Percentiles rank a stretch among this genome's conserved stretches.
Evolutionary conservation across 2,329 filamentous ascomycete species (phyloP).

Genomic region (Alternaria sp.): DNA sequence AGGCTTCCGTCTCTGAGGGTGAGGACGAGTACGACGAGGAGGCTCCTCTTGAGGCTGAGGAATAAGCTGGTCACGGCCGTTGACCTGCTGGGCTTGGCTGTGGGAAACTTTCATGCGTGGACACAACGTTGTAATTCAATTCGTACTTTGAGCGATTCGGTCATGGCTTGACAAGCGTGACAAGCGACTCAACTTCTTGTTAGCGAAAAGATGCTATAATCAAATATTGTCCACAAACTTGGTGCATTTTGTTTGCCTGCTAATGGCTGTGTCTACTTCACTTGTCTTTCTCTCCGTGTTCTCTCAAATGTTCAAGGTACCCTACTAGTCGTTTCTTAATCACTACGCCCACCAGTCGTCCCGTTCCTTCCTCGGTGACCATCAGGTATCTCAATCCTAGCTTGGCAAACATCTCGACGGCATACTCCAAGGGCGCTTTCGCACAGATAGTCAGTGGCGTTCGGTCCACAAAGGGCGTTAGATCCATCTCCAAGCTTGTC

Average conservation of each 20-base stretch:
- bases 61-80: conserved; percentile 51
- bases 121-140: conserved; percentile 29
- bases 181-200: conserved; percentile 43
- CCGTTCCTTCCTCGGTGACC: conserved; percentile 63
- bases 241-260: background rate
- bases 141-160: conserved; percentile 38
- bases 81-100: conserved; percentile 29
- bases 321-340: conserved; percentile 67
- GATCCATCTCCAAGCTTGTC: conserved; percentile 47
- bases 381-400: conserved; percentile 64
- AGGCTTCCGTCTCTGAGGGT: conserved; percentile 94
- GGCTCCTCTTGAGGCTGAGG: conserved; percentile 74
- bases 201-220: conserved; percentile 48
- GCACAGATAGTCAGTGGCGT: conserved; percentile 62
- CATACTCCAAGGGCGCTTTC: conserved; percentile 65
- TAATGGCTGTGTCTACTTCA: background rate
- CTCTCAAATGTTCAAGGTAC: conserved; percentile 55
- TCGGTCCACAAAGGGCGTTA: conserved; percentile 62
- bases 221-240: conserved; percentile 19
- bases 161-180: conserved; percentile 10
- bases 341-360: conserved; percentile 61
- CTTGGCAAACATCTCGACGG: conserved; percentile 67
- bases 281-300: conserved; percentile 1
- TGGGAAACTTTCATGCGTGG: conserved; percentile 24
- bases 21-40: conserved; percentile 97